Conservation (phyloP, 2,329 filamentous ascomycete genomes). For the Nemania abortiva region DNA sequence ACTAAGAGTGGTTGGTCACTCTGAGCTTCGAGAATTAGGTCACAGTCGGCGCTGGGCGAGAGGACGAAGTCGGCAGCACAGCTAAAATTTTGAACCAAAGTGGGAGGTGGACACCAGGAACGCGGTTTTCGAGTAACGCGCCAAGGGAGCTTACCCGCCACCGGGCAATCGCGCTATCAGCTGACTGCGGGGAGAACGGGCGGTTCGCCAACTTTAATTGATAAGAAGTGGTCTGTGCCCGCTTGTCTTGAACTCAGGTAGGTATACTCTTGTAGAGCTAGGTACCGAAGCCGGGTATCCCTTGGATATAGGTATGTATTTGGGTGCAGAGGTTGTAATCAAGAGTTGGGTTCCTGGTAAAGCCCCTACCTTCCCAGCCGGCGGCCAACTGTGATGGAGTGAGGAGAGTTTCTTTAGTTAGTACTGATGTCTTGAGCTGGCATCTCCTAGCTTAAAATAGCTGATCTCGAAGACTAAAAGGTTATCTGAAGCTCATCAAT, state of each 20-base stretch:
- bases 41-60: not conserved
- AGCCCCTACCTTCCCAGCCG: no score
- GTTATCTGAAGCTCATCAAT: not conserved
- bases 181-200: slow-evolving; percentile 42
- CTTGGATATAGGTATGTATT: no score
- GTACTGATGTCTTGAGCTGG: not conserved
- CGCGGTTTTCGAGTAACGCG: slow-evolving; percentile 42
- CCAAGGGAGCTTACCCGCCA: slow-evolving; percentile 33
- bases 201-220: slow-evolving; percentile 4
- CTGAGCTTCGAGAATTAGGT: not conserved
- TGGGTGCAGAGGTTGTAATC: no score
- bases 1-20: not conserved
- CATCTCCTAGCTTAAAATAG: not conserved
- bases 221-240: slow-evolving; percentile 1
- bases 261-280: not conserved
- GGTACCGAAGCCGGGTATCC: no score
- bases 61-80: slow-evolving; percentile 8
- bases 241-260: not conserved
- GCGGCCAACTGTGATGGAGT: no score
- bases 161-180: slow-evolving; percentile 47
- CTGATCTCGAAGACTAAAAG: not conserved
- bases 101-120: slow-evolving; percentile 36
- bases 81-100: slow-evolving; percentile 34
- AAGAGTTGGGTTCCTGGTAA: no score
- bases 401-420: no score